phyloP scores from a whole-genome alignment of 1,284 basidiomycete species.

The Ceratobasidium sp. region DNA sequence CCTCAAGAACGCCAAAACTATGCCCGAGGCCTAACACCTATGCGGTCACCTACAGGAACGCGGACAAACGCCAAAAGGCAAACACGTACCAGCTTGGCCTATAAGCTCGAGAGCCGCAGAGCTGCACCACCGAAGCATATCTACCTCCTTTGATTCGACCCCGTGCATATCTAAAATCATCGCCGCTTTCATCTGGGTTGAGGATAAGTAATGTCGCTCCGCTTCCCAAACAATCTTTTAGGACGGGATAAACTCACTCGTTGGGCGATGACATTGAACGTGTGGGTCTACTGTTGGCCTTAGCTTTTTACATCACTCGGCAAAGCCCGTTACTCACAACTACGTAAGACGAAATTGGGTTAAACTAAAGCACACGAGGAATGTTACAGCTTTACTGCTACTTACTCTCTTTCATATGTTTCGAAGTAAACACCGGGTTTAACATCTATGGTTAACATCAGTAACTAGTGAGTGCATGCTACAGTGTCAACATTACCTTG shows the following conservation, averaged over 20 bases:
- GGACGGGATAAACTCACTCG: neutral
- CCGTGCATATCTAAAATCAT: neutral
- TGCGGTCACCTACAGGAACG: neutral
- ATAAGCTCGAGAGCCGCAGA: constrained; percentile 8
- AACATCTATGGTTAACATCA: neutral
- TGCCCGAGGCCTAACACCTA: constrained; percentile 16
- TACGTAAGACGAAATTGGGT: neutral
- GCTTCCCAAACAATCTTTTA: neutral
- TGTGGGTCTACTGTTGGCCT: no score
- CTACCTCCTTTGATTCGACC: neutral
- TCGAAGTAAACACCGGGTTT: constrained; percentile 19
- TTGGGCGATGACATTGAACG: neutral
- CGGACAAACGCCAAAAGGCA: neutral
- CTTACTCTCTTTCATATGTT: constrained; percentile 24
- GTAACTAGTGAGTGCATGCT: neutral
- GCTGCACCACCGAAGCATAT: constrained; percentile 19
- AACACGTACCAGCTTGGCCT: constrained; percentile 16
- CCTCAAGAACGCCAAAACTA: constrained; percentile 6
- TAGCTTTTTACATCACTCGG: no score
- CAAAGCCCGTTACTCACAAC: neutral
- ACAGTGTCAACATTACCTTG: constrained; percentile 1
- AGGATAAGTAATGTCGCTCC: neutral
- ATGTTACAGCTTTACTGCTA: neutral
- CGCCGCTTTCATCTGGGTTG: neutral
- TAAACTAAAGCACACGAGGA: neutral